Conservation (phyloP, 306 rosid species). For the Inga leiocalycina region DNA sequence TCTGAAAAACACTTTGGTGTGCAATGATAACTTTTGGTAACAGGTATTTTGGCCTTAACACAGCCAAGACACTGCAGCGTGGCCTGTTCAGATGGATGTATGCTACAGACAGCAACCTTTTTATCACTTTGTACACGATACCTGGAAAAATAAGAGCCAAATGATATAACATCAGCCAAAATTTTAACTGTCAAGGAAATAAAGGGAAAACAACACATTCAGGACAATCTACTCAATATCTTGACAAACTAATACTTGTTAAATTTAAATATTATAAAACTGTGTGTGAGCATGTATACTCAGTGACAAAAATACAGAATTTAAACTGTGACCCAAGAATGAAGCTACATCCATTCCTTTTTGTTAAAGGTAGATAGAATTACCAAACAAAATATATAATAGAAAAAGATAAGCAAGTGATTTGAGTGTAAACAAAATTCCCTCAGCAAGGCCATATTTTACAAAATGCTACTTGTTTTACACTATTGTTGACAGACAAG, state of each 20-base stretch:
- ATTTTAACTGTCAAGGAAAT: constrained; percentile 16
- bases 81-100: constrained; percentile 96
- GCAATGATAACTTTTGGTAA: constrained; percentile 92
- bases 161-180: constrained; percentile 18
- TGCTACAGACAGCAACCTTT: constrained; percentile 84
- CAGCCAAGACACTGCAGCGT: constrained; percentile 92
- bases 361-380: neutral
- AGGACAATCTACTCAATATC: constrained; percentile 6
- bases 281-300: neutral
- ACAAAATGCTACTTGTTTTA: neutral
- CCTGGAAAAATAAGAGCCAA: constrained; percentile 57
- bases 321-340: neutral
- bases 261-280: neutral
- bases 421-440: neutral
- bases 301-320: constrained; percentile 14
- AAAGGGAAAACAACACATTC: neutral
- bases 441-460: constrained; percentile 17
- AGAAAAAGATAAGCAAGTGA: neutral
- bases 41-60: constrained; percentile 79
- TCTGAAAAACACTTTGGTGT: constrained; percentile 89
- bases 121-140: constrained; percentile 91
- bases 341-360: neutral
- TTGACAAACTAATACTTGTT: neutral
- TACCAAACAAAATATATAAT: neutral
- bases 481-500: neutral